These are phyloP conservation scores for Schizochytrium sp. DNA, from an alignment of 108 stramenopile genomes.

Conservation along the genomic window DNA sequence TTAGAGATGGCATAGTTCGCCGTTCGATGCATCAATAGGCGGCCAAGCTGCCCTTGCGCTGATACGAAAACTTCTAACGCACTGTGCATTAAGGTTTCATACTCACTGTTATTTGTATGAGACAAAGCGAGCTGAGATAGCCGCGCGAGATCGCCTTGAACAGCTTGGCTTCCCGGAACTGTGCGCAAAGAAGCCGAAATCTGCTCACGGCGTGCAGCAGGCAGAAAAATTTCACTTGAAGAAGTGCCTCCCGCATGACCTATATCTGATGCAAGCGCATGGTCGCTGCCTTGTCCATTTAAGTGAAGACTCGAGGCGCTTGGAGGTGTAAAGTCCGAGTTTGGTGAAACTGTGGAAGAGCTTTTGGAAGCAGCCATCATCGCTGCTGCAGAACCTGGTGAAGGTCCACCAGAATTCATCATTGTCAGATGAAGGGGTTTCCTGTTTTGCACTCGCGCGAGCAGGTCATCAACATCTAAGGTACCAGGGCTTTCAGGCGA, in stretches of 20 bases:
- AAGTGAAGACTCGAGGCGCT: neutral
- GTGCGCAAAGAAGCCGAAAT: neutral
- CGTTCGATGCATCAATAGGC: slow-evolving; percentile 32
- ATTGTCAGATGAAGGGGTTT: neutral
- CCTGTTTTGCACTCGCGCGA: neutral
- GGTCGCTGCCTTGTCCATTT: neutral
- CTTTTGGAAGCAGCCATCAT: neutral
- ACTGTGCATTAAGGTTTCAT: neutral
- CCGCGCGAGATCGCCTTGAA: neutral
- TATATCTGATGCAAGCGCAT: too few relatives aligned
- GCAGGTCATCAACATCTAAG: slow-evolving; percentile 19
- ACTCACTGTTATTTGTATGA: neutral
- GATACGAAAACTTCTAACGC: slow-evolving; percentile 28
- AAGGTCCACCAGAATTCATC: neutral
- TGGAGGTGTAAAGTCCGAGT: neutral
- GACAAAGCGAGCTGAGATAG: neutral
- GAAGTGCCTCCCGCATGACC: neutral
- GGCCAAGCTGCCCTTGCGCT: slow-evolving; percentile 32
- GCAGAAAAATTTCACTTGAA: slow-evolving; percentile 1
- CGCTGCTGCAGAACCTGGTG: neutral
- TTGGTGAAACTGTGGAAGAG: neutral
- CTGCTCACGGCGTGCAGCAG: neutral
- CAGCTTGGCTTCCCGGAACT: slow-evolving; percentile 13
- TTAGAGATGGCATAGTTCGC: slow-evolving; percentile 56
- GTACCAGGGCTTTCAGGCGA: neutral